These are phyloP conservation scores for Mycena rosella DNA, from an alignment of 768 basidiomycete species.

Conservation along the genomic window DNA sequence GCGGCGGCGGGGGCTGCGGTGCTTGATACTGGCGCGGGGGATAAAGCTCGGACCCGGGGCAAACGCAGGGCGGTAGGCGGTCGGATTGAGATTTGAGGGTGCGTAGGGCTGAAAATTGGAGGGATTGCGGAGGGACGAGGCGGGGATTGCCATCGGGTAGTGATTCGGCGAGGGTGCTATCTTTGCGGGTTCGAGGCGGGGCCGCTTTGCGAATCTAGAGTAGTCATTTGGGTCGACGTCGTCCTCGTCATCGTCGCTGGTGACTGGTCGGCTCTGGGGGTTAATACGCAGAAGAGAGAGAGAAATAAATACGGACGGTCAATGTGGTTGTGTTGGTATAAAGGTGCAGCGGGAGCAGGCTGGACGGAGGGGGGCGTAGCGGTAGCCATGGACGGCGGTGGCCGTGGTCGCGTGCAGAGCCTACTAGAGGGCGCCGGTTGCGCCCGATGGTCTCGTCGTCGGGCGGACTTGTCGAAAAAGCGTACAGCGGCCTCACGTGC, in stretches of 20 bases:
- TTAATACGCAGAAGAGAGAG: conserved; percentile 32
- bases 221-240: conserved; percentile 49
- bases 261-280: conserved; percentile 17
- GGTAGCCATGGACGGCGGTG: conserved; percentile 32
- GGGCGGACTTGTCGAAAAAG: no score
- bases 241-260: conserved; percentile 70
- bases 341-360: conserved; percentile 46
- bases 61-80: conserved; percentile 36
- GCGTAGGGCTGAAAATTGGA: conserved; percentile 40
- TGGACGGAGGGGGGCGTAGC: conserved; percentile 42
- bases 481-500: no score
- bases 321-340: conserved; percentile 56
- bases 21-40: conserved; percentile 25
- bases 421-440: conserved; percentile 9
- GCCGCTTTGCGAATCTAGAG: conserved; percentile 56
- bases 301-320: conserved; percentile 59
- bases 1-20: conserved; percentile 39
- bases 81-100: conserved; percentile 40
- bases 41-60: conserved; percentile 18
- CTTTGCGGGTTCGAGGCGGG: conserved; percentile 50
- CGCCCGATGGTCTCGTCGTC: no score
- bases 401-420: no score
- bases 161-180: conserved; percentile 24
- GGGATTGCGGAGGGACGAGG: conserved; percentile 31
- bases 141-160: conserved; percentile 36